These are phyloP conservation scores for Colletotrichum coccodes DNA, from an alignment of 2,329 filamentous ascomycete species.

Conservation along the genomic window DNA sequence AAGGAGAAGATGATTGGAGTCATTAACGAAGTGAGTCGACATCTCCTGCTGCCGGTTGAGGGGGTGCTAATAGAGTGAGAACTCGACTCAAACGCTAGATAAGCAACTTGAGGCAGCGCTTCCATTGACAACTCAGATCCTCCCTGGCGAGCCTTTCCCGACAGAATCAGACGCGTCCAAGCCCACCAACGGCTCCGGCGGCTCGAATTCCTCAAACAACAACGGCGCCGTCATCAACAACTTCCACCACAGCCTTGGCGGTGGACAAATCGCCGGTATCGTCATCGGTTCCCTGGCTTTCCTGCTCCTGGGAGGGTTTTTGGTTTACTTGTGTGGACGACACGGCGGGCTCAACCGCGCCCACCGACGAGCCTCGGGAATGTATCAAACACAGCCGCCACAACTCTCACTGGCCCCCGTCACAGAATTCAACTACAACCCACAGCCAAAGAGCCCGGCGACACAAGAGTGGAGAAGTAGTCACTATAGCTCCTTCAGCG, in stretches of 20 bases:
- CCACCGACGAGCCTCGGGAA: constrained; percentile 41
- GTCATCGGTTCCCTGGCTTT: constrained; percentile 60
- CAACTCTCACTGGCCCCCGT: not conserved
- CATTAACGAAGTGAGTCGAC: constrained; percentile 71
- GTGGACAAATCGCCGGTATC: constrained; percentile 69
- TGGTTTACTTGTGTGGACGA: constrained; percentile 61
- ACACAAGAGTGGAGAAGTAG: constrained; percentile 37
- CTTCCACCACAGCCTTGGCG: constrained; percentile 35
- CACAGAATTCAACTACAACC: constrained; percentile 20
- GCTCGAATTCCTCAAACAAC: constrained; percentile 19
- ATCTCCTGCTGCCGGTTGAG: not conserved
- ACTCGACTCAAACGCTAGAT: constrained; percentile 57
- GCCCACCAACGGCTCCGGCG: constrained; percentile 17
- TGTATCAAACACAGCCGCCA: not conserved
- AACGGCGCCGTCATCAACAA: constrained; percentile 25
- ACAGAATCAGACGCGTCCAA: constrained; percentile 49
- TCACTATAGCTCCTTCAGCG: constrained; percentile 36
- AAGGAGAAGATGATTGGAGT: constrained; percentile 78
- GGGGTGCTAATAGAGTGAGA: constrained; percentile 41
- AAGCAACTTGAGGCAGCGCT: constrained; percentile 58
- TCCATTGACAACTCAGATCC: constrained; percentile 61
- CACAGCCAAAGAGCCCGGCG: constrained; percentile 41
- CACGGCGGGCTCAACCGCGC: constrained; percentile 49
- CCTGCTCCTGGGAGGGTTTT: constrained; percentile 51
- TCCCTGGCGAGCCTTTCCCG: constrained; percentile 66